Evolutionary conservation across 129 eudicot species (phyloP), one percentile per base, ranked within the genome.

Genomic region (Flaveria bidentis): DNA sequence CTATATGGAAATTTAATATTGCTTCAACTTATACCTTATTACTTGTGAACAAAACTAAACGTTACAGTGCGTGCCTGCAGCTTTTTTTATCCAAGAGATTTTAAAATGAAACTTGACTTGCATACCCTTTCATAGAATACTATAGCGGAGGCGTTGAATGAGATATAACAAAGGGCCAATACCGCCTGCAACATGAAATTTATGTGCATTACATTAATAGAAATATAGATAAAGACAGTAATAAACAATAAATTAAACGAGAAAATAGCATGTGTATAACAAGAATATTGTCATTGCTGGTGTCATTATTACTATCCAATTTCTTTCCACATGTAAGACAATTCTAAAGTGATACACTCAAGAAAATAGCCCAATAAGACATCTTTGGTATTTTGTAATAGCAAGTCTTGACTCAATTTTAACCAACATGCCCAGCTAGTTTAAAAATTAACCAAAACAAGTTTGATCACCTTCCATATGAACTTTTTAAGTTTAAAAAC

Each of bases 201-300:
- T 76, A 52, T 30, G 50, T n/a, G 1, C n/a, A 63, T 47, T 14
- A 47, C 36, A 47, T 75, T 64, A 46, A 14, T 49, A 28, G 39
- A 33, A 76, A 64, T 76, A 33, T 60, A 71, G 28, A 51, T 23
- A 28, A 49, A 49, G 20, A 74, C n/a, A 8, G 28, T 60, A 60
- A 15, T 57, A 58, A 23, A 36, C 25, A 76, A 49, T 49, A 49
- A 14, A 2, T 12, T 49, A 13, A 49, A 11, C n/a, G 53, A 49
- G 53, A 49, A 49, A 63, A 30, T 36, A 20, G 3, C 20, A 65
- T 25, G 64, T 25, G 49, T 30, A 11, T 49, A 36, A 52, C 55
- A 76, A 55, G 60, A 33, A 55, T 77, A 68, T 55, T 49, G 67
- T 22, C 26, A 67, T 55, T 17, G 81, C 69, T 77, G 81, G 69